A percentile compares a stretch with the other conserved stretches of the same genome.
Conservation (phyloP, 306 rosid species). For the Rosa persica region DNA sequence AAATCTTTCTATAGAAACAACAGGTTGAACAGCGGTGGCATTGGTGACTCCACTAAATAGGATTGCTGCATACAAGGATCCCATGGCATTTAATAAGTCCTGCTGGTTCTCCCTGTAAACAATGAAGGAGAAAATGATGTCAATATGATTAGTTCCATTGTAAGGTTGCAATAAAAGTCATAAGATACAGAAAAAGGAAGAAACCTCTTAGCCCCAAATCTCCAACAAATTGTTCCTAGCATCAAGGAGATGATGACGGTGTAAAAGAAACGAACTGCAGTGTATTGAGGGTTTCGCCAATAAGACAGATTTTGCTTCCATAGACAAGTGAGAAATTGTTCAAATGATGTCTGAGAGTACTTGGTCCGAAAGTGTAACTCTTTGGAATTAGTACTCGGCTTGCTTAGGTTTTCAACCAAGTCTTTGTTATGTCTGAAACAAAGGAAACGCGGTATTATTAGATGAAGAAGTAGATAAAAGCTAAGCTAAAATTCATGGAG, state of each 20-base stretch:
- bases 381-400: conserved; percentile 59
- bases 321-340: conserved; percentile 89
- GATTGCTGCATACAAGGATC: conserved; percentile 86
- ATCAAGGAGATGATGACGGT: conserved; percentile 87
- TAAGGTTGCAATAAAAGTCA: neutral
- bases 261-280: conserved; percentile 95
- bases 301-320: conserved; percentile 98
- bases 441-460: conserved; percentile 28
- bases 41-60: conserved; percentile 89
- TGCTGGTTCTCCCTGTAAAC: conserved; percentile 72
- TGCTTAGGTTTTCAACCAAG: conserved; percentile 78
- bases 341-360: conserved; percentile 69
- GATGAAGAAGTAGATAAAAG: conserved; percentile 17
- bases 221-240: conserved; percentile 98
- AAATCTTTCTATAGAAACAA: conserved; percentile 89
- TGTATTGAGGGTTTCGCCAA: conserved; percentile 96
- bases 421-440: conserved; percentile 62
- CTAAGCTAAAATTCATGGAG: conserved; percentile 19
- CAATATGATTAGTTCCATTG: neutral
- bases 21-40: conserved; percentile 94
- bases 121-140: neutral
- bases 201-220: conserved; percentile 85
- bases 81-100: conserved; percentile 94
- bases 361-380: conserved; percentile 79
- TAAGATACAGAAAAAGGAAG: conserved; percentile 10